Conservation (phyloP, 2,329 filamentous ascomycete genomes). For the Pyricularia grisea region DNA sequence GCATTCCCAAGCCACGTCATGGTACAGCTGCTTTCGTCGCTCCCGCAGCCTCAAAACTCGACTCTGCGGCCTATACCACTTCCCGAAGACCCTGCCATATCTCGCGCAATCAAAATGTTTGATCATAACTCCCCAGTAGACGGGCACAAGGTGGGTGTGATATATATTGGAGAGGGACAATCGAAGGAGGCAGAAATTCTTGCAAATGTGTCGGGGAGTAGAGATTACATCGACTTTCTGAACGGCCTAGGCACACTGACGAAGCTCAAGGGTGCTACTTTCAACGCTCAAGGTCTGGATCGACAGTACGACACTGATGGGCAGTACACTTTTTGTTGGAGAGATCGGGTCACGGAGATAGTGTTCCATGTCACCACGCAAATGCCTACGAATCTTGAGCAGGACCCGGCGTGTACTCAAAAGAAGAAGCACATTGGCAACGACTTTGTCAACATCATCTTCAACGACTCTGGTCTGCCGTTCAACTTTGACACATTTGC, state of each 20-base stretch:
- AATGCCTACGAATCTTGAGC: conserved; percentile 82
- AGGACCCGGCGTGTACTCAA: conserved; percentile 64
- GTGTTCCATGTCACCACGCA: conserved; percentile 94
- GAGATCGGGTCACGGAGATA: conserved; percentile 88
- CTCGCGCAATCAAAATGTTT: conserved; percentile 69
- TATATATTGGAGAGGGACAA: conserved; percentile 87
- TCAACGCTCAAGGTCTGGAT: conserved; percentile 91
- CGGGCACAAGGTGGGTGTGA: conserved; percentile 88
- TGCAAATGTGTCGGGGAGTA: conserved; percentile 75
- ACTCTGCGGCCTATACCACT: conserved; percentile 64
- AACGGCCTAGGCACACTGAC: conserved; percentile 74
- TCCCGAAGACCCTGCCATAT: conserved; percentile 58
- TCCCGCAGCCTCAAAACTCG: conserved; percentile 45
- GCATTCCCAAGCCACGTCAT: conserved; percentile 67
- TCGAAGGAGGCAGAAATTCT: conserved; percentile 76
- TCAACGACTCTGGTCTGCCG: conserved; percentile 81
- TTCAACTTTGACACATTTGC: conserved; percentile 90
- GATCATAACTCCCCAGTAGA: conserved; percentile 86
- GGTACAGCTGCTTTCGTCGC: conserved; percentile 57
- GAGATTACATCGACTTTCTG: conserved; percentile 81
- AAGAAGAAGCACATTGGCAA: conserved; percentile 98
- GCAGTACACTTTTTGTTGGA: conserved; percentile 85
- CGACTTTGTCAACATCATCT: conserved; percentile 96
- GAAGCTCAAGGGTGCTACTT: conserved; percentile 69
- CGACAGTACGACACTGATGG: conserved; percentile 70